Base-by-base conservation (phyloP, 2,329 filamentous ascomycete genomes). In the Colletotrichum melonis region DNA sequence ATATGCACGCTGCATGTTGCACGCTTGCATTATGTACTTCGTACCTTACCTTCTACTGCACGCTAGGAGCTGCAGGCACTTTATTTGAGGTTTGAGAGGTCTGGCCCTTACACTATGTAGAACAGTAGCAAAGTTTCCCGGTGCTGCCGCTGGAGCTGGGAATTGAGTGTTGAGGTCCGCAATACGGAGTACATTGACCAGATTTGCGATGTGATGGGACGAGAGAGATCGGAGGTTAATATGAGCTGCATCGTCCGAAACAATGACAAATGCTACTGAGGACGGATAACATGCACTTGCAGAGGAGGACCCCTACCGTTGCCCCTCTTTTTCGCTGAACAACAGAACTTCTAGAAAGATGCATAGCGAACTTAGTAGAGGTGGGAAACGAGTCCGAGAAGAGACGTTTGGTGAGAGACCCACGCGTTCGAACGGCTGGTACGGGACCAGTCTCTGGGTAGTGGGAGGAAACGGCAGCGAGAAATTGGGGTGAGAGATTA, bases 181-280 rank as follows among this genome's bases (percentile, higher is more conserved):
- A 49, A 49, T 49, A 42, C 38, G 14, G 32, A 16, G 16, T 42
- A 49, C 16, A 9, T n/a, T 49, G 42, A 2, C 42, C 19, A n/a
- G 42, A n/a, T n/a, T 49, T 19, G 22, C 28, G 24, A 9, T 16
- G 22, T n/a, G 52, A 65, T 57, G 63, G 63, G 63, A 46, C 12
- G 52, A 38, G 52, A 42, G 63, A 56, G 32, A 38, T 65, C 63
- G 63, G 52, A 57, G 52, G 52, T 65, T 65, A 65, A 65, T 42
- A 28, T 65, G 32, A 65, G 63, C 30, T 57, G 52, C 63, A 42
- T 42, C 63, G 55, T 38, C 52, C 63, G 32, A 65, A 57, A 65
- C 63, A 35, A 22, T 56, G 52, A 57, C 63, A 57, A 32, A 54
- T 64, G 62, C 49, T 26, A 38, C 46, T 8, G 16, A 54, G 46